Base-by-base conservation (phyloP, 306 rosid species). In the Sindora glabra region DNA sequence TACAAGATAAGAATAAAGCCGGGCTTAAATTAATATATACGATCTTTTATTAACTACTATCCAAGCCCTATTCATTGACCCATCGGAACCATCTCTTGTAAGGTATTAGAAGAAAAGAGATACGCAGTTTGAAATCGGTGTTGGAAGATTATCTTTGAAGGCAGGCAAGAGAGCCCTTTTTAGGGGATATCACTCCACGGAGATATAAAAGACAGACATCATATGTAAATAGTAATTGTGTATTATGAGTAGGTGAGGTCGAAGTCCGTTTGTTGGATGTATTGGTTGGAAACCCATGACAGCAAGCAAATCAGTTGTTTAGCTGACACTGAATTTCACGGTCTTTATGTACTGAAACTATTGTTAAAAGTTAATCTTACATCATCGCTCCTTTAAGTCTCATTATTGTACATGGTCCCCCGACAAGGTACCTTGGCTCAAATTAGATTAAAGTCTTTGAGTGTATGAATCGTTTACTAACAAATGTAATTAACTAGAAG, bases 271-370 rank as follows among this genome's bases (percentile, higher is more conserved):
- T 37, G n/a, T 26, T 65, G 25, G 50, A 76, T 62, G 83, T 59
- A 59, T 83, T 79, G 73, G 83, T 76, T 79, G 50, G 81, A 79
- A 83, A 83, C 73, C 79, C 71, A 64, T 64, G 64, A 16, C 64
- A 67, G 33, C 79, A 74, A 79, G 86, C 85, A 77, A 83, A 55
- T 74, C 72, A 76, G 77, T 79, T 74, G 83, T 83, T 79, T 83
- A 67, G 75, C 83, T 71, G 83, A 79, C 75, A 74, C 71, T 74
- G 71, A 72, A 71, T 45, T n/a, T 55, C 72, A 60, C 59, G 38
- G 38, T 48, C 24, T 64, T 72, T 63, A 67, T 40, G 62, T 40
- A 63, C 21, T 68, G 62, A 57, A 69, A 56, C 39, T 64, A 25
- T 49, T 29, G 16, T 5, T n/a, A 19, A 61, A 72, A 64, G 65